phyloP scores from a whole-genome alignment of 148 eudicot genomes.

The Silene uniflora region DNA sequence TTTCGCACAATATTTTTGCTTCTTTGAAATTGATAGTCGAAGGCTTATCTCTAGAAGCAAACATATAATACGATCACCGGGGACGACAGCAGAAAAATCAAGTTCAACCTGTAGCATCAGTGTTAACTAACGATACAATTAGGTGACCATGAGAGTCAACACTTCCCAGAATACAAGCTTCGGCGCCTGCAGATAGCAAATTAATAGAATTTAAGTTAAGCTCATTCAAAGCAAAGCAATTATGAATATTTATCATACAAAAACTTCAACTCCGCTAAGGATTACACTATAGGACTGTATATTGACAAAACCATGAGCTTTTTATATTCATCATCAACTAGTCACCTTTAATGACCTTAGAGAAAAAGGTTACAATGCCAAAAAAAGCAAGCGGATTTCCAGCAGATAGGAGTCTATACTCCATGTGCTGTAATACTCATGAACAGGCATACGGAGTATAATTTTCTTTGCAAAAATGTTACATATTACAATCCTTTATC shows the following conservation, averaged over 20 bases:
- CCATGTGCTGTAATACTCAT: too few relatives aligned
- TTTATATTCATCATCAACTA: neutral
- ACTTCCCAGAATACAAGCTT: slow-evolving; percentile 50
- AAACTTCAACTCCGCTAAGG: neutral
- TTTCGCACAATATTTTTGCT: too few relatives aligned
- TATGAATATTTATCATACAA: neutral
- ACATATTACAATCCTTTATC: too few relatives aligned
- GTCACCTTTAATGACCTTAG: neutral
- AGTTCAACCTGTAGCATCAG: slow-evolving; percentile 44
- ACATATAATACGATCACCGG: neutral
- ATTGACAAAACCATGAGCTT: neutral
- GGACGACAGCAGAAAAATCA: neutral
- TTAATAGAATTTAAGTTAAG: neutral
- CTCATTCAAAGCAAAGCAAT: neutral
- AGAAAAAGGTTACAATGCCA: neutral
- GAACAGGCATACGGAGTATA: too few relatives aligned
- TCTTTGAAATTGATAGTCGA: neutral
- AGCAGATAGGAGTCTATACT: too few relatives aligned
- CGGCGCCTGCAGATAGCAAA: slow-evolving; percentile 40
- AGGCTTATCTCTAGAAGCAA: neutral
- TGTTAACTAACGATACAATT: slow-evolving; percentile 50
- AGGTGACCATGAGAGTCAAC: slow-evolving; percentile 72
- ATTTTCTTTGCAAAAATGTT: too few relatives aligned
- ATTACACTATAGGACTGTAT: neutral
- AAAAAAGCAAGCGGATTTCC: neutral